Conservation (phyloP, 2,329 filamentous ascomycete species). For the Colletotrichum costaricense region DNA sequence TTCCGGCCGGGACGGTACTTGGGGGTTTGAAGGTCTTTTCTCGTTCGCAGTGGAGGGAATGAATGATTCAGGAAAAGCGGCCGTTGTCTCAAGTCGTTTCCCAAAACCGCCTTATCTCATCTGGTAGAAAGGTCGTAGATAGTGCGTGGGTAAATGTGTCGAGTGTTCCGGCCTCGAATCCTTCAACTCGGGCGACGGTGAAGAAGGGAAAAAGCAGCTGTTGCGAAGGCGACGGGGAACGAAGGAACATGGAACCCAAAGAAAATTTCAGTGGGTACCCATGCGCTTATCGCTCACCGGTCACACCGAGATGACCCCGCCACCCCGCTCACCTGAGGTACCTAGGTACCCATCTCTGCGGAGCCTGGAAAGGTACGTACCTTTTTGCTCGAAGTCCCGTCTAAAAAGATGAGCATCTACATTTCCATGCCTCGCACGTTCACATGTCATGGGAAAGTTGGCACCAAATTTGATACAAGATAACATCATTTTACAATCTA, state of each 20-base stretch:
- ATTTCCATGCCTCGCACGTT: neutral
- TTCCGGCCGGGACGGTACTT: neutral
- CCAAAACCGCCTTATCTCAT: too few species aligned
- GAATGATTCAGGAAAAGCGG: too few species aligned
- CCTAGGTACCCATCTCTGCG: neutral
- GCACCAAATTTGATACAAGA: neutral
- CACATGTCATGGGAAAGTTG: neutral
- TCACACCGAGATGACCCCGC: slow-evolving; percentile 37
- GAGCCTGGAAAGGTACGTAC: slow-evolving; percentile 4
- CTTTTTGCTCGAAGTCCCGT: neutral
- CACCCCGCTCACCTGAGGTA: slow-evolving; percentile 15
- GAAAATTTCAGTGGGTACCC: slow-evolving; percentile 10
- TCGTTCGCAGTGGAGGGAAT: too few species aligned
- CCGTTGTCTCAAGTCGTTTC: too few species aligned
- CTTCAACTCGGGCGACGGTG: neutral
- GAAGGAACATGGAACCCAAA: neutral
- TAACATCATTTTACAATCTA: neutral
- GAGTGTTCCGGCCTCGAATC: neutral
- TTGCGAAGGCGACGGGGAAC: neutral
- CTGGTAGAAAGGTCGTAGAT: too few species aligned
- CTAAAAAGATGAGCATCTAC: neutral
- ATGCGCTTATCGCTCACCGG: slow-evolving; percentile 9
- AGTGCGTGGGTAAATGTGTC: neutral
- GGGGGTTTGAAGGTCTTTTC: too few species aligned
- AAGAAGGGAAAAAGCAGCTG: neutral